Conservation (phyloP, 495 filamentous ascomycete genomes). For the Talaromyces thailandensis region DNA sequence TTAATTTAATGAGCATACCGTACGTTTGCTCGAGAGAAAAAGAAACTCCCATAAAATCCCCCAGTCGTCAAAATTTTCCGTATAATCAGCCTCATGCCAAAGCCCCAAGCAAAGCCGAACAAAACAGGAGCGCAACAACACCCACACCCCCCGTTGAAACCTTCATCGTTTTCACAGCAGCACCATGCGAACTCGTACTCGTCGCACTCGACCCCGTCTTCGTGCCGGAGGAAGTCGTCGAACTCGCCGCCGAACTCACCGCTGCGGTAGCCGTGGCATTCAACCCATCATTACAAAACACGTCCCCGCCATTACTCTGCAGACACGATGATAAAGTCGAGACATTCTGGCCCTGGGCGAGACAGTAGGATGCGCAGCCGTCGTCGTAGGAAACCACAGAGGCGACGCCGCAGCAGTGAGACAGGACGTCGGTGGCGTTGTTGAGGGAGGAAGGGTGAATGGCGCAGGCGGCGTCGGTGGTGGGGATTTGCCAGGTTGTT, state of each 20-base stretch:
- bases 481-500: constrained; percentile 22
- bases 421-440: constrained; percentile 31
- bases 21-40: too few species aligned
- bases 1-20: too few species aligned
- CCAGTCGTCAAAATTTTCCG: too few species aligned
- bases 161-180: neutral
- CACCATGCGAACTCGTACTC: constrained; percentile 14
- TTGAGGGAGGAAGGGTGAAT: constrained; percentile 14
- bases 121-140: constrained; percentile 27
- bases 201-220: constrained; percentile 8
- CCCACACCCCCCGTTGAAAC: constrained; percentile 27
- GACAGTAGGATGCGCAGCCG: constrained; percentile 43
- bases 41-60: too few species aligned
- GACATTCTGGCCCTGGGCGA: constrained; percentile 34
- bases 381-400: constrained; percentile 31
- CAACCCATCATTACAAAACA: constrained; percentile 30
- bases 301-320: constrained; percentile 17
- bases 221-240: constrained; percentile 12
- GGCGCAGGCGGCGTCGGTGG: constrained; percentile 35
- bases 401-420: constrained; percentile 34
- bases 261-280: constrained; percentile 35
- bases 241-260: constrained; percentile 8
- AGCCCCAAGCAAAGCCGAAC: constrained; percentile 22
- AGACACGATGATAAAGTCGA: constrained; percentile 26
- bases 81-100: constrained; percentile 9